Evolutionary conservation across 1,139 yeast genomes (phyloP), one percentile per base, ranked within the genome.

Genomic region (Suhomyces wounanorum): DNA sequence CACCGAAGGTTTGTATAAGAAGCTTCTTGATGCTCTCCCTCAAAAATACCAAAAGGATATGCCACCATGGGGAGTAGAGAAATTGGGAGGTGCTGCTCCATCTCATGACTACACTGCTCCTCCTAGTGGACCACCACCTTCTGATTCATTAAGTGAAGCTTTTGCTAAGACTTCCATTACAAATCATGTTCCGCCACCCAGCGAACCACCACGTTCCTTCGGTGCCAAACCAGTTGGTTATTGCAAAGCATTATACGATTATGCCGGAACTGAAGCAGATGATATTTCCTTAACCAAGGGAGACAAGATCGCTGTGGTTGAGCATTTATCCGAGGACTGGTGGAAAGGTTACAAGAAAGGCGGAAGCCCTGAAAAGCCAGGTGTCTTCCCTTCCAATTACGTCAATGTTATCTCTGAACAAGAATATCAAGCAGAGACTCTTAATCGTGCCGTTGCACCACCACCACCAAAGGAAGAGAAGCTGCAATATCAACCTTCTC

Each of bases 381-480:
- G 99, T 25, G 85, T 92, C 60, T 92, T 94, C 73, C 99, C 99
- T 7, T 75, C 95, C 1, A 90, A 90, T 67, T 94, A 94, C 64
- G 96, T 90, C 43, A 77, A 73, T 54, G 67, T 77, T 5, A 69
- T 80, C 8, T 73, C 74, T 17, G 72, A 72, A 48, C 60, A 68
- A 17, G 79, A 72, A 40, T 70, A 64, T 53, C 58, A 70, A 40
- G 40, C 52, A n/a, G 45, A 21, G 5, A 16, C 52, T 18, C 45
- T 51, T 18, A 45, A 17, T 18, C 39, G 48, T 13, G 43, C 49
- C 9, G 52, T 57, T n/a, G 49, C 57, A 7, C 49, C 55, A 9
- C 46, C 40, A 28, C 56, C 50, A 7, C 40, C 54, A 25, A 14
- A 28, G 1, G 48, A 53, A 31, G 49, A 54, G 30, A 70, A 69